Evolutionary conservation across 768 basidiomycete genomes (phyloP).

Genomic region (Gloeostereum incarnatum): DNA sequence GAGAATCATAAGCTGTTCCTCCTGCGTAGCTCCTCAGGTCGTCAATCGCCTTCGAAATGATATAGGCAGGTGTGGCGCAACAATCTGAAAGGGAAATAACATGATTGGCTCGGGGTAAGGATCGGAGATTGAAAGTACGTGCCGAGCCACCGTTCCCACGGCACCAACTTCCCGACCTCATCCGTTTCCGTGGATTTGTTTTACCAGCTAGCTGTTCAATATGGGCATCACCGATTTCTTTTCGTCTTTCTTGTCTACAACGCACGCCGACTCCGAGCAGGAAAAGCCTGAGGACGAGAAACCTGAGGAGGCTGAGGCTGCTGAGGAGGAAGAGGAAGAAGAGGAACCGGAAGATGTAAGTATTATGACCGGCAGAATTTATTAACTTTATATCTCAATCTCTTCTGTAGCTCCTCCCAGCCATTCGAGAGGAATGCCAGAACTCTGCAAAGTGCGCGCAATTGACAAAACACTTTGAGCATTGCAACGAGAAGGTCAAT

Average conservation of each 20-base stretch:
- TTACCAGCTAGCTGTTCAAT: no score
- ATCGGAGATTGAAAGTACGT: no score
- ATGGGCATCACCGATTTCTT: slow-evolving; percentile 30
- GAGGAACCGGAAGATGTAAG: slow-evolving; percentile 82
- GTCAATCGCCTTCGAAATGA: no score
- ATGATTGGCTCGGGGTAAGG: no score
- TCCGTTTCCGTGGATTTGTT: no score
- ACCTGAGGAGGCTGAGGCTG: slow-evolving; percentile 52
- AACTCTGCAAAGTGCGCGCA: slow-evolving; percentile 54
- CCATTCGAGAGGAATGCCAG: slow-evolving; percentile 70
- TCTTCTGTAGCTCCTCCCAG: slow-evolving; percentile 50
- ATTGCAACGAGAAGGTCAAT: slow-evolving; percentile 84
- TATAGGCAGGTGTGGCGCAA: no score
- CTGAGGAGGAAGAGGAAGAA: slow-evolving; percentile 31
- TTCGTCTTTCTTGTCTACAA: slow-evolving; percentile 33
- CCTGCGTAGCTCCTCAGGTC: no score
- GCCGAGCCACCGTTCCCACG: no score
- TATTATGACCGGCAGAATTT: no score
- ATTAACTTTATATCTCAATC: background rate
- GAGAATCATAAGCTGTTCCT: no score
- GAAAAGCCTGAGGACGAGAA: slow-evolving; percentile 23
- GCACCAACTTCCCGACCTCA: no score
- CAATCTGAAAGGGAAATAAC: no score
- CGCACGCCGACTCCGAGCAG: slow-evolving; percentile 27
- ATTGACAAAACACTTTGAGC: slow-evolving; percentile 75